Conservation (phyloP, 2,329 filamentous ascomycete genomes). For the Plenodomus tracheiphilus region DNA sequence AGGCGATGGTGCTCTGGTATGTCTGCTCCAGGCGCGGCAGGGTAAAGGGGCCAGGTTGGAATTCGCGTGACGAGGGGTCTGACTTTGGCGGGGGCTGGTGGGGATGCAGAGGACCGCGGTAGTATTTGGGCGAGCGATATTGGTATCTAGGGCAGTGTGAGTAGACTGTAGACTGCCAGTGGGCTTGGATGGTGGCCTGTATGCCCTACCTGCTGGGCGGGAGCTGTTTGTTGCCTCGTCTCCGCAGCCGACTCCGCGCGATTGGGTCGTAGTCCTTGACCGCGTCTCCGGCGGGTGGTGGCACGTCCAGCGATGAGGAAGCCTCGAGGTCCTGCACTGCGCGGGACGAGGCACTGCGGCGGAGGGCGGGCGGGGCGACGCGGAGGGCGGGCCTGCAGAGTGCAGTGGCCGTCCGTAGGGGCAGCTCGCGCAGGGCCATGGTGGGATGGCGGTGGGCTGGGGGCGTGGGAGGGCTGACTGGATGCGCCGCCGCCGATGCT, state of each 20-base stretch:
- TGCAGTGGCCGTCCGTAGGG: constrained; percentile 31
- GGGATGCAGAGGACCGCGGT: constrained; percentile 90
- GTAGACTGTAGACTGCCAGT: too few relatives aligned
- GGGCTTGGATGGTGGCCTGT: too few relatives aligned
- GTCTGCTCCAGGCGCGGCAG: constrained; percentile 86
- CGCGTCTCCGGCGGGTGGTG: constrained; percentile 45
- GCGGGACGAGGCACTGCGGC: constrained; percentile 54
- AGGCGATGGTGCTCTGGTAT: constrained; percentile 80
- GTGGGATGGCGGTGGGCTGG: constrained; percentile 14
- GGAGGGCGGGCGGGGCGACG: constrained; percentile 26
- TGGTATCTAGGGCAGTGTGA: constrained; percentile 82
- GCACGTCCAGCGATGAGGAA: constrained; percentile 49
- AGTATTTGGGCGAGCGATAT: constrained; percentile 91
- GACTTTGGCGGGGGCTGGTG: constrained; percentile 86
- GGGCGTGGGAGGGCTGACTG: constrained; percentile 12
- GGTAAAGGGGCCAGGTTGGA: constrained; percentile 88
- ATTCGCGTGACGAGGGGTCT: constrained; percentile 84
- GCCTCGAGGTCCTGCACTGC: constrained; percentile 53
- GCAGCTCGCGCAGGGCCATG: constrained; percentile 46
- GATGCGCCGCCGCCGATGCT: too few relatives aligned
- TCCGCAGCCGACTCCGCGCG: constrained; percentile 49
- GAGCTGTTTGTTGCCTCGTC: constrained; percentile 47
- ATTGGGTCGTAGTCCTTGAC: constrained; percentile 55
- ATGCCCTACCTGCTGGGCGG: constrained; percentile 58
- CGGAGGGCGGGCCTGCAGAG: constrained; percentile 29